Evolutionary conservation across 164 flowering plant genomes (phyloP).

Genomic region (Vitis rupestris): DNA sequence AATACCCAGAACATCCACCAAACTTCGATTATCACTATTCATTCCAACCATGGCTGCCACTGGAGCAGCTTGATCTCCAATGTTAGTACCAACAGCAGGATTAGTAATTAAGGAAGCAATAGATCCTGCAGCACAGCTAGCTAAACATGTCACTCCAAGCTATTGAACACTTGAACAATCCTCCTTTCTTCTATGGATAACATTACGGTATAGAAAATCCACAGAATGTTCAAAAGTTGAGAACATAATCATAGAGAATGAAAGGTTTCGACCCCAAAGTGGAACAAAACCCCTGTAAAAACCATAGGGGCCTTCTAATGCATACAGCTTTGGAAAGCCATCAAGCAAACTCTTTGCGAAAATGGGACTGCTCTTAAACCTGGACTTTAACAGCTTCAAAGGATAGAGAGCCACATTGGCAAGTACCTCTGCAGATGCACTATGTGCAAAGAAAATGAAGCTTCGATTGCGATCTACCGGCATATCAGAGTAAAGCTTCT

Average conservation of each 20-base stretch:
- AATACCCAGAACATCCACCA: too few species aligned
- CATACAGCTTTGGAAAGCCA: slow-evolving; percentile 83
- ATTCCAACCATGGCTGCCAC: too few species aligned
- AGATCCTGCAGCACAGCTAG: slow-evolving; percentile 85
- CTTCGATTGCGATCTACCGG: slow-evolving; percentile 51
- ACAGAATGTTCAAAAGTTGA: slow-evolving; percentile 95
- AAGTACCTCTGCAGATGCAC: slow-evolving; percentile 89
- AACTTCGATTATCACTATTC: too few species aligned
- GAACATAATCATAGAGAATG: slow-evolving; percentile 88
- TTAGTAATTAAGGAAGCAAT: slow-evolving; percentile 73
- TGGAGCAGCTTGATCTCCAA: slow-evolving; percentile 16
- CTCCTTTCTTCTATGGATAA: slow-evolving; percentile 62
- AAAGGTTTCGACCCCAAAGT: slow-evolving; percentile 87
- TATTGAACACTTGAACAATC: slow-evolving; percentile 82
- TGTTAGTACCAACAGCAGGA: slow-evolving; percentile 65
- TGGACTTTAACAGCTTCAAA: slow-evolving; percentile 91
- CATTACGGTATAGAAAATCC: slow-evolving; percentile 45
- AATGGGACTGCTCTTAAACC: slow-evolving; percentile 65
- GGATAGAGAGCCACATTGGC: slow-evolving; percentile 89
- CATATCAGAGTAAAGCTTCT: slow-evolving; percentile 61
- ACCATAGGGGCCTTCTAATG: slow-evolving; percentile 69
- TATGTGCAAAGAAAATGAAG: slow-evolving; percentile 65
- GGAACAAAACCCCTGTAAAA: slow-evolving; percentile 81
- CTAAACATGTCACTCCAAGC: slow-evolving; percentile 84
- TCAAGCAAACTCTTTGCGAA: slow-evolving; percentile 83